Conservation (phyloP, 2,329 filamentous ascomycete species). For the Ilyonectria robusta region DNA sequence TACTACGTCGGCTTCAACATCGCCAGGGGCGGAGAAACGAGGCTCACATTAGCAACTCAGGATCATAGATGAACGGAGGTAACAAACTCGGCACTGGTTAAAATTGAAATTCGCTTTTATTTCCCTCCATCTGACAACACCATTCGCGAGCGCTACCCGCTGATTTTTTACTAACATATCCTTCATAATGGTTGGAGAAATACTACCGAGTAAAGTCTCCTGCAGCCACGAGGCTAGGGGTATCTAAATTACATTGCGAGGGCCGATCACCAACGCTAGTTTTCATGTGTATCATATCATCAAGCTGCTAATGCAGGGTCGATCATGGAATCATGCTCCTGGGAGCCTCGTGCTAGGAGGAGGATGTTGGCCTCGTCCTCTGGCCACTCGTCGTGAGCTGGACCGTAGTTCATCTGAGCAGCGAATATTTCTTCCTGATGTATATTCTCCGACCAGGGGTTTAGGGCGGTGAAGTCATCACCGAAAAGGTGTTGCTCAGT, state of each 20-base stretch:
- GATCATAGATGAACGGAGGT: constrained; percentile 37
- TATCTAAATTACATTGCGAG: constrained; percentile 42
- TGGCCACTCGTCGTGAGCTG: constrained; percentile 58
- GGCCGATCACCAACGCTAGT: constrained; percentile 27
- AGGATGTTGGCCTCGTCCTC: constrained; percentile 62
- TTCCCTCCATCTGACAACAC: not conserved
- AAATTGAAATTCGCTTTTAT: constrained; percentile 18
- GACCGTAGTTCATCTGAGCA: constrained; percentile 50
- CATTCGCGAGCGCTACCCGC: not conserved
- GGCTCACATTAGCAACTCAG: constrained; percentile 23
- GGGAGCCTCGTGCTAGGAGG: constrained; percentile 52
- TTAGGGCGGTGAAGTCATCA: constrained; percentile 29
- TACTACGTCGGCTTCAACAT: constrained; percentile 5
- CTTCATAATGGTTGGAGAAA: constrained; percentile 26
- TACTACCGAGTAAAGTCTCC: constrained; percentile 9
- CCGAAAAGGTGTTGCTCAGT: constrained; percentile 41
- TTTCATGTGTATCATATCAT: constrained; percentile 15
- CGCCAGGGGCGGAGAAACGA: constrained; percentile 6
- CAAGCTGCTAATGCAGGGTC: constrained; percentile 51
- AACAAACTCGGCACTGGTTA: constrained; percentile 6
- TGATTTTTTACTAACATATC: constrained; percentile 17
- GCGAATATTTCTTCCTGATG: constrained; percentile 54
- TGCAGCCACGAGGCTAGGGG: constrained; percentile 38
- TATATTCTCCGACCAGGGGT: constrained; percentile 43
- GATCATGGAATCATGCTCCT: constrained; percentile 45